Percentiles rank a stretch among this genome's conserved stretches.
phyloP scores from a whole-genome alignment of 1,284 basidiomycete species.

The Melampsora larici-populina region DNA sequence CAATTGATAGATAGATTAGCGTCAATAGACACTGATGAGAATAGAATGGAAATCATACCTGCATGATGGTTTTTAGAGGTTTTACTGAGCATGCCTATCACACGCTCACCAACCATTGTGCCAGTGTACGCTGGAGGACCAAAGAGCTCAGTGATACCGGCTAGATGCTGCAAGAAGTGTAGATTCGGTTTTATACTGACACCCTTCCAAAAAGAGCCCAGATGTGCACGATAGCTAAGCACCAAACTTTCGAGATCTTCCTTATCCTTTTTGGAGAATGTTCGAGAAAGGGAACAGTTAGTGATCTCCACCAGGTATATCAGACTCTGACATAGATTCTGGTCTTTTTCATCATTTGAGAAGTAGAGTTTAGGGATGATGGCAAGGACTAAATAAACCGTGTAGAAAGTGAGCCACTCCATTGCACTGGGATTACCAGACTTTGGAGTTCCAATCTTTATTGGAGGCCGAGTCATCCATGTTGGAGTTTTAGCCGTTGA shows the following conservation, averaged over 20 bases:
- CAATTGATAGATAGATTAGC: no score
- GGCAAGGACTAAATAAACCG: constrained; percentile 8
- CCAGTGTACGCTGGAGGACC: constrained; percentile 20
- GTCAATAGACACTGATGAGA: no score
- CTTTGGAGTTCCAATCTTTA: constrained; percentile 1
- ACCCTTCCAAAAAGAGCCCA: background rate
- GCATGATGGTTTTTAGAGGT: constrained; percentile 20
- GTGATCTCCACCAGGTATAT: no score
- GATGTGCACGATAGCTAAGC: background rate
- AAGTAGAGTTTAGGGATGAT: constrained; percentile 3
- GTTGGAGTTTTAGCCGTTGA: no score
- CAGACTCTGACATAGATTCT: no score
- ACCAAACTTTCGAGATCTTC: background rate
- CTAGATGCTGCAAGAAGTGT: constrained; percentile 22
- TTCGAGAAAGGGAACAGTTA: background rate
- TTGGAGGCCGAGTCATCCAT: background rate
- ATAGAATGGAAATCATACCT: no score
- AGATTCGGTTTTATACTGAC: constrained; percentile 19
- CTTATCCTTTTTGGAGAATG: no score
- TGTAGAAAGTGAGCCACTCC: no score
- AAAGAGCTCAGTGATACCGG: constrained; percentile 14
- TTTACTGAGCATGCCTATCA: constrained; percentile 18
- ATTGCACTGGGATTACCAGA: no score
- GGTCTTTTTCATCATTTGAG: no score
- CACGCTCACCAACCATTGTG: constrained; percentile 11